Base-by-base conservation (phyloP, 1,139 yeast species). In the Debaryomyces nepalensis region DNA sequence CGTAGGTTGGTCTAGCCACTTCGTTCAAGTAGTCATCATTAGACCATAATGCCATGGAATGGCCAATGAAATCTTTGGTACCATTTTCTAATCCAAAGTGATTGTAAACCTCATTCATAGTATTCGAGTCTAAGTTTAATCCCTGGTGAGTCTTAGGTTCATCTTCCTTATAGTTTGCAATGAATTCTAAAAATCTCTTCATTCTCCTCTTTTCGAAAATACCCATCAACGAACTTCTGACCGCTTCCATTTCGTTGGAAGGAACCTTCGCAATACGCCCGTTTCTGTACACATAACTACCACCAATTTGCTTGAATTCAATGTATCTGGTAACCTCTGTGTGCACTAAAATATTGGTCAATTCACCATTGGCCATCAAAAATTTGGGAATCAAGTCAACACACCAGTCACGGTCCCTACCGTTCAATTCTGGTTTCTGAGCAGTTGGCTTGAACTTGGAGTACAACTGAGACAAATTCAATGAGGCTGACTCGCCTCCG, bases 321-420 rank as follows among this genome's bases (percentile, higher is more conserved):
- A 95, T 85, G 65, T 91, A 93, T 52, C 97, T 79, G 19, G 98
- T 91, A 40, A 93, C 99, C 57, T 91, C 93, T 19, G 99, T 93
- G 64, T 91, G 97, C 29, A 87, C 93, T 58, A 93, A 79, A 55
- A 93, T 95, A 65, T 91, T 91, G 54, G 98, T 91, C 69, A 93
- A 79, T 63, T 93, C 99, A 31, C 99, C 99, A 58, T 90, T 89
- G 44, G 98, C 95, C 99, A 93, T 95, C 56, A 95, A 75, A 57
- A 93, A 93, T 71, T 93, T 93, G 39, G 99, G 99, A 57, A 93
- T 90, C 70, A 93, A 76, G 62, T 93, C 99, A 43, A 93, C 91
- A 65, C 95, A 90, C 98, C 99, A 93, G 65, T 93, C 99, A 52
- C 99, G 80, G 60, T 90, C 97, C 55, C 95, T 81, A 37, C 99